These are phyloP conservation scores for Epithele typhae DNA, from an alignment of 768 basidiomycete genomes.

Conservation along the genomic window DNA sequence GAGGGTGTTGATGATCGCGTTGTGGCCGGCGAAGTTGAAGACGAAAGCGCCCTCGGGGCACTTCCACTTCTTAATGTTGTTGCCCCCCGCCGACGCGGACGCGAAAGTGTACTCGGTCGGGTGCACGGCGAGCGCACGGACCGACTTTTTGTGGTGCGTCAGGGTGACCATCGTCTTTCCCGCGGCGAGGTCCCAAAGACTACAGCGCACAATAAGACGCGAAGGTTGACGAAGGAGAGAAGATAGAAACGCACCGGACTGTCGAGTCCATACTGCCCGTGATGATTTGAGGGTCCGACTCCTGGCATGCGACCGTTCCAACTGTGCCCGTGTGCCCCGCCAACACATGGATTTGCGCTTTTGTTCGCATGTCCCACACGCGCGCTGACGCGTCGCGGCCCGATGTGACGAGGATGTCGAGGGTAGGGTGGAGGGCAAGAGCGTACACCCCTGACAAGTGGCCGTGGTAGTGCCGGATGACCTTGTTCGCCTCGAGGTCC, in stretches of 20 bases:
- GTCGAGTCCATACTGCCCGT: constrained; percentile 99
- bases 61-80: constrained; percentile 99
- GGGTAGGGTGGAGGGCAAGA: constrained; percentile 87
- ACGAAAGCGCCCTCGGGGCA: constrained; percentile 96
- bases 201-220: constrained; percentile 22
- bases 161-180: constrained; percentile 95
- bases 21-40: constrained; percentile 94
- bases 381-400: constrained; percentile 96
- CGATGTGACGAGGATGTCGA: constrained; percentile 91
- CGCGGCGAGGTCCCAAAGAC: constrained; percentile 96
- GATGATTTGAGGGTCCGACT: constrained; percentile 96
- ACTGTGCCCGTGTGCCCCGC: constrained; percentile 94
- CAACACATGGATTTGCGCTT: constrained; percentile 91
- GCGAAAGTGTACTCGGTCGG: constrained; percentile 97
- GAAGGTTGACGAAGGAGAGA: neutral
- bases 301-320: constrained; percentile 94
- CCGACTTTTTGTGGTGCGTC: constrained; percentile 99
- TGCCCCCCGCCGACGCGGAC: constrained; percentile 93
- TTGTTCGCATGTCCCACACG: constrained; percentile 99
- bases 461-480: constrained; percentile 97
- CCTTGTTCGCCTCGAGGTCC: constrained; percentile 98
- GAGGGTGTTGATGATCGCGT: constrained; percentile 95
- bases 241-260: constrained; percentile 53
- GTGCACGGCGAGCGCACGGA: constrained; percentile 90
- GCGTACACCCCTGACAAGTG: constrained; percentile 98